Base-by-base conservation (phyloP, 192 early-diverging fungal genomes). In the Backusella liffmaniae region DNA sequence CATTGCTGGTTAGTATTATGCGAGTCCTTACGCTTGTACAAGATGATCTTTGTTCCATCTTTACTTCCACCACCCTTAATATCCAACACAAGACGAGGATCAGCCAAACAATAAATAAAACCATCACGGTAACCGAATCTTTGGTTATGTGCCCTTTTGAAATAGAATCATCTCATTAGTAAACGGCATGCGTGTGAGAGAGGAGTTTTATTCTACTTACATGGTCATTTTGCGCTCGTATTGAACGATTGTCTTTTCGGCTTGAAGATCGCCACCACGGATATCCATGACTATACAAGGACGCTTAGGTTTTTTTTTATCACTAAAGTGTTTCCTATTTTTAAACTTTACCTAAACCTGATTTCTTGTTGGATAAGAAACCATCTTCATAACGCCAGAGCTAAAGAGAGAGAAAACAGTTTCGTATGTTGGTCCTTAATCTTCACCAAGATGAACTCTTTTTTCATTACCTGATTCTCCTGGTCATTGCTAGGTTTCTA, bases 31-130 rank as follows among this genome's bases (percentile, higher is more conserved):
- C 79, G 79, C n/a, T 76, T 72, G 70, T 80, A 80, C 8, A 80
- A 46, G 35, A 80, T 80, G 21, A 80, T 46, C 9, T 66, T 66
- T 9, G 75, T 51, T 16, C 75, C 75, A 18, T 75, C 74, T 32
- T 73, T 73, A 13, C 30, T 80, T 26, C 34, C 30, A 23, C 75
- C 79, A 6, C 75, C 75, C 75, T 76, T 76, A 34, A 80, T 73
- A 76, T 80, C 79, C 69, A 80, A 71, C 10, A 80, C 79, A 39
- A 80, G 79, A 30, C 65, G 69, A 42, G 79, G 75, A 44, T 80
- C 74, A 42, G 79, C 79, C 44, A 80, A 74, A 13, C 71, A 66
- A 44, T 80, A 72, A 32, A 80, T 44, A 76, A 41, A 80, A 4
- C 79, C 79, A 46, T 80, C 75, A 36, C 75, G 59, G 42, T 67